Evolutionary conservation across 2,329 filamentous ascomycete genomes (phyloP).

Genomic region (Metarhizium brunneum): DNA sequence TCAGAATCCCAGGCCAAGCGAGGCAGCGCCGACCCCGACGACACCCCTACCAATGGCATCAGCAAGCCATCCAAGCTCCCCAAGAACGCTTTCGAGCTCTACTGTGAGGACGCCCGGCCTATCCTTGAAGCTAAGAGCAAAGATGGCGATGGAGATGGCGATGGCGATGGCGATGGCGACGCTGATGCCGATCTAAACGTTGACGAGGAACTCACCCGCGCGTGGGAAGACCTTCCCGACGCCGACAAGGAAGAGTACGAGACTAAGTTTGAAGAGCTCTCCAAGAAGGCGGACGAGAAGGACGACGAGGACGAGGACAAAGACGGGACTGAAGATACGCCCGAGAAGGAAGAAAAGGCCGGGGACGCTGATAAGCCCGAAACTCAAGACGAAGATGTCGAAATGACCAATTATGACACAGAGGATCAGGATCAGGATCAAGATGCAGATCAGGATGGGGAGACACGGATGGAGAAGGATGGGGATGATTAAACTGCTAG

Average conservation of each 20-base stretch:
- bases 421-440: constrained; percentile 28
- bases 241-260: constrained; percentile 41
- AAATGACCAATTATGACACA: constrained; percentile 39
- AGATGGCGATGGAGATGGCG: constrained; percentile 18
- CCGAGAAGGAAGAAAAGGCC: constrained; percentile 12
- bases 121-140: constrained; percentile 34
- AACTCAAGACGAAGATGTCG: constrained; percentile 37
- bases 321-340: constrained; percentile 8
- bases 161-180: constrained; percentile 8
- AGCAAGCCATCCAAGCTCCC: constrained; percentile 33
- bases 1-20: constrained; percentile 27
- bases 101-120: constrained; percentile 40
- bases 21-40: background rate
- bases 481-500: constrained; percentile 18
- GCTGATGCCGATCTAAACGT: constrained; percentile 22
- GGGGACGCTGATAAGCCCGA: constrained; percentile 18
- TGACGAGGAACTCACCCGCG: constrained; percentile 45
- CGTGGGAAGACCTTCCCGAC: constrained; percentile 45
- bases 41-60: constrained; percentile 28
- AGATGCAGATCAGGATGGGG: constrained; percentile 6
- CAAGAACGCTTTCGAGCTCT: constrained; percentile 43
- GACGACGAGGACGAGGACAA: constrained; percentile 14
- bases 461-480: constrained; percentile 24
- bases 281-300: constrained; percentile 17
- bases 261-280: constrained; percentile 19